Evolutionary conservation across 2,329 filamentous ascomycete genomes (phyloP), one percentile per base, ranked within the genome.

Genomic region (Colletotrichum viniferum): DNA sequence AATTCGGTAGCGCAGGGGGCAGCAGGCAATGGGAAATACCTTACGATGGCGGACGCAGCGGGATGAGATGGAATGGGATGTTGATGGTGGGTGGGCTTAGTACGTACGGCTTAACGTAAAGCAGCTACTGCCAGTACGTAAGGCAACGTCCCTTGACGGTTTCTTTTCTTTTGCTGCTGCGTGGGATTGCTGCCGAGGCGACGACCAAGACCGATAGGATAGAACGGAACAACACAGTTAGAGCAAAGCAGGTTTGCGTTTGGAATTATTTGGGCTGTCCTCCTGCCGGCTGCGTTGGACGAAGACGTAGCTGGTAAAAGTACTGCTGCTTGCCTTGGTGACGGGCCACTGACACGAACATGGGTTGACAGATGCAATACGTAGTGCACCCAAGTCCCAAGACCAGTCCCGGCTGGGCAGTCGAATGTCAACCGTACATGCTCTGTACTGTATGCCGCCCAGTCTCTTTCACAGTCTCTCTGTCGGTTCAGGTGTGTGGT

Each of bases 11-110:
- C 58, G 72, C 62, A 68, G 69, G 63, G 38, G 63, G 26, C 21
- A 55, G 58, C 14, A 28, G 21, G 34, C 36, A 73, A 18, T 70
- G 36, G 69, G 38, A 62, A 72, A 75, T 75, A 75, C 62, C 69
- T 75, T 67, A 73, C 58, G 48, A 68, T 60, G 69, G 73, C 63
- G 69, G 69, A 69, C 69, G 70, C 58, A 48, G 69, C 58, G 69
- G 73, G 73, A 75, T 63, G 56, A 67, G 69, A 69, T 67, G 48
- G 64, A 56, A 67, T 56, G 48, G 64, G 48, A 56, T 36, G 43
- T 67, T 24, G 64, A 67, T 67, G 64, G 64, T 56, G 64, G 9
- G 64, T 56, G 21, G 64, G 48, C 64, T 67, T 56, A 67, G 62
- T 67, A n/a, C 26, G 18, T 34, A 56, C 36, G 24, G 24, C 38